Base-by-base conservation (phyloP, 352 stramenopile species). In the Globisporangium uncinulatum region DNA sequence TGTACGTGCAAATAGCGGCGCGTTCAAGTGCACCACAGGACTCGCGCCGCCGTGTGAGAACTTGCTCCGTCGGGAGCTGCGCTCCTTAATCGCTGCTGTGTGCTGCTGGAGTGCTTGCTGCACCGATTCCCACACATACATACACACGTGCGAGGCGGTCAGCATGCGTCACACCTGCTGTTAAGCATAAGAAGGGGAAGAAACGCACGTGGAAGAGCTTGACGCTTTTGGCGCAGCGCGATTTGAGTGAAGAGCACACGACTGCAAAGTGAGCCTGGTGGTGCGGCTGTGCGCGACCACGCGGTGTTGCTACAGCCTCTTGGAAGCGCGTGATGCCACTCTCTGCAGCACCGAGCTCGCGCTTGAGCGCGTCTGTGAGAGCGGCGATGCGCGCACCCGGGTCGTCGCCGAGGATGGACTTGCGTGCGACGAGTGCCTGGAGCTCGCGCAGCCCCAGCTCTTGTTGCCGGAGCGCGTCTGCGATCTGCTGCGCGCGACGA, bases 221-320 rank as follows among this genome's bases (percentile, higher is more conserved):
- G 45, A 78, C 78, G 59, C 79, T 91, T 61, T 90, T 92, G 48
- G 84, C 82, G 53, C 80, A 92, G 45, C 84, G 79, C 46, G 76
- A 67, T 63, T 94, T 92, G 49, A 94, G 73, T 51, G 80, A 92
- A 59, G 82, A 74, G 49, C 78, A 89, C 53, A 94, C 68, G 58
- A 94, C 76, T 8, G 71, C 62, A 59, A 94, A 94, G 59, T 94
- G 84, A n/a, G 77, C 79, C 45, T 86, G 79, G 49, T 94, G 76
- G 56, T 94, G 79, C 56, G 84, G 73, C 62, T 85, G 68, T 51
- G 79, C 71, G 11, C 67, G 71, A 0, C 75, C 74, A 13, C 71
- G 71, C 46, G 89, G 77, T 51, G 66, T 59, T 20, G 70, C 63
- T 41, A 92, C 65, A 1, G 65, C 67, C 55, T 87, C 69, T 63